These are phyloP conservation scores for Cucurbita ficifolia DNA, from an alignment of 306 rosid species.

Conservation along the genomic window DNA sequence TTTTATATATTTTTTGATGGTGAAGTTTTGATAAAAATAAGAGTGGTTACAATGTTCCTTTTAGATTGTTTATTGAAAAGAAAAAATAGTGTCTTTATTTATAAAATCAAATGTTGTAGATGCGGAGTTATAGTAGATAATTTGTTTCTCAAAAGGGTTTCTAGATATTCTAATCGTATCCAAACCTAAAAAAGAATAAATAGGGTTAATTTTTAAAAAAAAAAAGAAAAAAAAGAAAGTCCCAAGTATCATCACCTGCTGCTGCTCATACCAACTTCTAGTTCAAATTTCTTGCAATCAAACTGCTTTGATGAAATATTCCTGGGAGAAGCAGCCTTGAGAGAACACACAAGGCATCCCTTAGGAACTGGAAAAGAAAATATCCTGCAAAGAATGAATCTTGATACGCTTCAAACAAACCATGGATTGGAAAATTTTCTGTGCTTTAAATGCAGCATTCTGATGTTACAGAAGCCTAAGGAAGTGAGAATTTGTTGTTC, in stretches of 20 bases:
- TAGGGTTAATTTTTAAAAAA: no score
- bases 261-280: background rate
- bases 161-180: no score
- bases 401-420: background rate
- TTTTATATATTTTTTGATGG: background rate
- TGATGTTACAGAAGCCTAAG: background rate
- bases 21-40: background rate
- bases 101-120: no score
- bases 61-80: no score
- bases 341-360: background rate
- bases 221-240: no score
- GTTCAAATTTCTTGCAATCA: background rate
- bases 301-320: background rate
- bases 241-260: no score
- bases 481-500: background rate
- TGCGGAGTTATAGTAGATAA: no score
- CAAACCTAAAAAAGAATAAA: no score
- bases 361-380: background rate
- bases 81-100: no score
- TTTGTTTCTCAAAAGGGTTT: no score
- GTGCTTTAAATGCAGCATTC: background rate
- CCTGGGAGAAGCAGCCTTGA: background rate
- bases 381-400: background rate
- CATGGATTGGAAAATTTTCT: background rate
- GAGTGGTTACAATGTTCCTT: background rate